These are phyloP conservation scores for Sporisorium exsertum DNA, from an alignment of 1,284 basidiomycete species.

Conservation along the genomic window DNA sequence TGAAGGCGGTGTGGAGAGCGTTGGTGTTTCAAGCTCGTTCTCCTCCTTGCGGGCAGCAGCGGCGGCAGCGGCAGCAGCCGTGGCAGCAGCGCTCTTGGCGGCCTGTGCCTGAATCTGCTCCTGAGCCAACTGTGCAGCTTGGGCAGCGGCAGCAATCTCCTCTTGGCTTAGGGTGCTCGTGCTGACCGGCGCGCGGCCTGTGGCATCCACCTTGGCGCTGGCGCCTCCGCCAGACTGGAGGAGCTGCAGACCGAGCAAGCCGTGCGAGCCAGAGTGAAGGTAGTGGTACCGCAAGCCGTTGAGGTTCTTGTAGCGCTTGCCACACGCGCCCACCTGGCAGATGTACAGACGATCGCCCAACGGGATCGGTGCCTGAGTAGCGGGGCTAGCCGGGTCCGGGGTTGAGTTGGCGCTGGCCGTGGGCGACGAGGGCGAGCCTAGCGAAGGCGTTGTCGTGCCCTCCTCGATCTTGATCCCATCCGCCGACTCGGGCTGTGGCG, in stretches of 20 bases:
- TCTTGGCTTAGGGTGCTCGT: conserved; percentile 64
- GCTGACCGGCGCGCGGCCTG: conserved; percentile 63
- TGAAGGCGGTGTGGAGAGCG: conserved; percentile 34
- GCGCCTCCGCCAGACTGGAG: conserved; percentile 65
- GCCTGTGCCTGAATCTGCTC: conserved; percentile 59
- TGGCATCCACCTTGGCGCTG: conserved; percentile 65
- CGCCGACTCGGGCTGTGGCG: conserved; percentile 47
- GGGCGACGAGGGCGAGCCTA: conserved; percentile 38
- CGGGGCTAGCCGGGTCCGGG: conserved; percentile 42
- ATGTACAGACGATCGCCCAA: conserved; percentile 59
- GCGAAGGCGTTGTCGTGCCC: conserved; percentile 12
- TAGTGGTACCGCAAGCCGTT: conserved; percentile 83
- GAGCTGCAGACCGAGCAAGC: conserved; percentile 68
- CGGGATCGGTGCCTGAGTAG: conserved; percentile 29
- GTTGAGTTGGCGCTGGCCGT: conserved; percentile 27
- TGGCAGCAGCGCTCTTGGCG: conserved; percentile 52
- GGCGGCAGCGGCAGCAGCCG: conserved; percentile 46
- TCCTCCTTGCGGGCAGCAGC: conserved; percentile 48
- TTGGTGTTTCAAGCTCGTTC: conserved; percentile 23
- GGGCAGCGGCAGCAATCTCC: conserved; percentile 65
- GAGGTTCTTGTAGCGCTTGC: conserved; percentile 90
- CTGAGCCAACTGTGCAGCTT: conserved; percentile 61
- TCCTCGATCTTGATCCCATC: conserved; percentile 46
- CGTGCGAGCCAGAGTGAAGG: conserved; percentile 92
- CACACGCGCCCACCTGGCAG: conserved; percentile 74